These are phyloP conservation scores for Rhypophila decipiens DNA, from an alignment of 495 filamentous ascomycete species.

Conservation along the genomic window DNA sequence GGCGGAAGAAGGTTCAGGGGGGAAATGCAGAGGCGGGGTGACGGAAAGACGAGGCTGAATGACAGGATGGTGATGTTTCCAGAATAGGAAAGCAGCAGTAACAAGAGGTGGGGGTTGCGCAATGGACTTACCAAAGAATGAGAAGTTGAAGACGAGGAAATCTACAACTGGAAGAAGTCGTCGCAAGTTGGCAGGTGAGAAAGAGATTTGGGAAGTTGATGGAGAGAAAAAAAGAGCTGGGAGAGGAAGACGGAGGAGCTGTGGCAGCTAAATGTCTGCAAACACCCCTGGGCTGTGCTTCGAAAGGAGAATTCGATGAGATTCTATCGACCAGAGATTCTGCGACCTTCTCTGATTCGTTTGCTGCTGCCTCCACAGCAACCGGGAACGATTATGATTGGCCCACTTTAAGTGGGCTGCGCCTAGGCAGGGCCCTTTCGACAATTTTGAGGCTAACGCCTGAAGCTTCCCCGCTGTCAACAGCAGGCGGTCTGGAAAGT, in stretches of 20 bases:
- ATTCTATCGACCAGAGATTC: conserved; percentile 33
- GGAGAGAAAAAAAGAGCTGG: conserved; percentile 9
- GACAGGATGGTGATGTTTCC: not conserved
- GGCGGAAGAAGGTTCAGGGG: not conserved
- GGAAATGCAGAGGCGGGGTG: not conserved
- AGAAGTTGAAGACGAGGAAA: conserved; percentile 1
- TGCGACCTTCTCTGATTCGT: conserved; percentile 26
- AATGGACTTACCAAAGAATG: conserved; percentile 16
- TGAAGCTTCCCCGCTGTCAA: conserved; percentile 3
- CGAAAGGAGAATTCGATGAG: conserved; percentile 28
- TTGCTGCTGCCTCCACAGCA: conserved; percentile 25
- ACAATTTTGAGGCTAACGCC: conserved; percentile 23
- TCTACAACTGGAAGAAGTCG: conserved; percentile 14
- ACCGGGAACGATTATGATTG: conserved; percentile 18
- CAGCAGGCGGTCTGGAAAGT: not conserved
- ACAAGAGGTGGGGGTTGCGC: conserved; percentile 3
- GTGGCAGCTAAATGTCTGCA: conserved; percentile 29
- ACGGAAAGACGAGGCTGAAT: not conserved
- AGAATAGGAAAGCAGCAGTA: not conserved
- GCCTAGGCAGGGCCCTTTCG: conserved; percentile 11
- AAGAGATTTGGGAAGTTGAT: conserved; percentile 17
- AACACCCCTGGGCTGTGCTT: conserved; percentile 20
- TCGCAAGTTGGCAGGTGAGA: conserved; percentile 1
- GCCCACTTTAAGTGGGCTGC: conserved; percentile 7
- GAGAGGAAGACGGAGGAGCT: conserved; percentile 13